Evolutionary conservation across 2,329 filamentous ascomycete genomes (phyloP).

Genomic region (Akanthomyces dipterigenus): DNA sequence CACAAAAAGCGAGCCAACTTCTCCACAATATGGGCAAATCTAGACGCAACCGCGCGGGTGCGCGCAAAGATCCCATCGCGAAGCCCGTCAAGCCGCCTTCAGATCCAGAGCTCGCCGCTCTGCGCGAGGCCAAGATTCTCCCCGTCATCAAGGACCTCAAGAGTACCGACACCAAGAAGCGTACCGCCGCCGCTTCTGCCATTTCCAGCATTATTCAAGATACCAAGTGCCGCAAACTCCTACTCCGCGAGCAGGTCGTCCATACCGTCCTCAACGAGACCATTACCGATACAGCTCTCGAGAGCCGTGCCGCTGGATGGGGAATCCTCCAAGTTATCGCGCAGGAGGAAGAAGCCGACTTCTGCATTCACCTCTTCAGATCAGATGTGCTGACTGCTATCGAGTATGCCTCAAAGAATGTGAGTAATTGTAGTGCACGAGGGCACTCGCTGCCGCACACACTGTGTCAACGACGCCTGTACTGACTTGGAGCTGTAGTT

Average conservation of each 20-base stretch:
- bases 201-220: conserved; percentile 58
- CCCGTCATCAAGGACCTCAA: conserved; percentile 56
- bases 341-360: conserved; percentile 58
- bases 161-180: conserved; percentile 51
- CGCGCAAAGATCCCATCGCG: conserved; percentile 46
- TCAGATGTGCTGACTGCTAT: conserved; percentile 56
- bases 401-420: conserved; percentile 46
- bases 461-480: not conserved
- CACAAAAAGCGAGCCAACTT: not conserved
- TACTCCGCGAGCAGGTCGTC: conserved; percentile 60
- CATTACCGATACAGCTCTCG: conserved; percentile 54
- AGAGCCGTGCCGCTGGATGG: conserved; percentile 62
- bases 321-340: conserved; percentile 55
- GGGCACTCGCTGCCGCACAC: not conserved
- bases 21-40: conserved; percentile 49
- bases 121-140: conserved; percentile 57
- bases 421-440: conserved; percentile 26
- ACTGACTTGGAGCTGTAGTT: conserved; percentile 25
- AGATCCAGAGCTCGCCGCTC: conserved; percentile 56
- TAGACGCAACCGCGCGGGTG: conserved; percentile 44
- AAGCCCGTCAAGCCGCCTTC: conserved; percentile 54
- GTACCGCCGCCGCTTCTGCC: conserved; percentile 51
- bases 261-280: conserved; percentile 57
- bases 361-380: conserved; percentile 58
- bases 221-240: conserved; percentile 53